Conservation (phyloP, 2,329 filamentous ascomycete genomes). For the Colletotrichum godetiae region DNA sequence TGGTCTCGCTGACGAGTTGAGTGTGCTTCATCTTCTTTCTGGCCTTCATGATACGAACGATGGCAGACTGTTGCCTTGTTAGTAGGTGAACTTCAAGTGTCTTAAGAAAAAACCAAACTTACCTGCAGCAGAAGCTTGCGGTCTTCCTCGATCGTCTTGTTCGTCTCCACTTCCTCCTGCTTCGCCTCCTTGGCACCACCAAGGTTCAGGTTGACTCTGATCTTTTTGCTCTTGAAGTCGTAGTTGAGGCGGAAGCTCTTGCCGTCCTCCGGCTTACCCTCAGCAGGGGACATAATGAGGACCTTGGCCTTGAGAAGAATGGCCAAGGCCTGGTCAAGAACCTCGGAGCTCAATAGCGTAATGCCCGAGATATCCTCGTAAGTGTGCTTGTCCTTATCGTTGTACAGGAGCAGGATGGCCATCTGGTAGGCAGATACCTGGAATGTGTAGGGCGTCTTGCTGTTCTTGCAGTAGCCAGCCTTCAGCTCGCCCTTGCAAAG, state of each 20-base stretch:
- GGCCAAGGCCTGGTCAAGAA: conserved; percentile 85
- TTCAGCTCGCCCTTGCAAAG: conserved; percentile 97
- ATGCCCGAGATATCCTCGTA: conserved; percentile 90
- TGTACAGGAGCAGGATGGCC: conserved; percentile 94
- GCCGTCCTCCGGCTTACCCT: conserved; percentile 80
- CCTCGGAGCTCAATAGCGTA: conserved; percentile 83
- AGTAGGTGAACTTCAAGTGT: conserved; percentile 31
- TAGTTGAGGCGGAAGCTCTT: conserved; percentile 89
- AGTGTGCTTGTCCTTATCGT: conserved; percentile 84
- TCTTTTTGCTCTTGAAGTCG: conserved; percentile 98
- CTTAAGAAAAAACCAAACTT: conserved; percentile 51
- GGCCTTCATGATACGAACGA: conserved; percentile 99
- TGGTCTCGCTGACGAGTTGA: conserved; percentile 93
- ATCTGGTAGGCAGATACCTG: conserved; percentile 98
- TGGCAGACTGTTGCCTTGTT: conserved; percentile 79
- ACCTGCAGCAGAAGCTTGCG: conserved; percentile 97
- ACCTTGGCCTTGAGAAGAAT: conserved; percentile 96
- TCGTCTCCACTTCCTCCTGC: conserved; percentile 95
- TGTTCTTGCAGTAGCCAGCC: conserved; percentile 89
- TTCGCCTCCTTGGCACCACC: conserved; percentile 96
- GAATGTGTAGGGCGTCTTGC: conserved; percentile 94
- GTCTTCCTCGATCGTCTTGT: conserved; percentile 99
- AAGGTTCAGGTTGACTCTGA: conserved; percentile 96
- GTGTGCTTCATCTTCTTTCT: conserved; percentile 99
- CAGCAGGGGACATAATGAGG: conserved; percentile 76